Base-by-base conservation (phyloP, 2,329 filamentous ascomycete species). In the Plenodomus biglobosus region DNA sequence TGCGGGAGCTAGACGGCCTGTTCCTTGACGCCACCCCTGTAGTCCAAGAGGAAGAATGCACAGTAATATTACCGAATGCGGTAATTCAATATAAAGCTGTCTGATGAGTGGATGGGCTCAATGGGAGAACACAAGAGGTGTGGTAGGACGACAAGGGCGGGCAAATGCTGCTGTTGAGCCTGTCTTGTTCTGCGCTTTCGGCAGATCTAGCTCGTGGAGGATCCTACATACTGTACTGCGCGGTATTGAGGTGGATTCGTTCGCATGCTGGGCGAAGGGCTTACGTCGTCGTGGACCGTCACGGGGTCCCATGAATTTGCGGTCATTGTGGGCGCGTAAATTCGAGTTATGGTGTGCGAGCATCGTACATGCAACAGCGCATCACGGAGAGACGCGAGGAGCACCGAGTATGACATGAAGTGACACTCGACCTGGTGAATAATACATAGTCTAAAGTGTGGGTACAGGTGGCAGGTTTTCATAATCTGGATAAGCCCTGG, bases 281-380 rank as follows among this genome's bases (percentile, higher is more conserved):
- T n/a, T n/a, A n/a, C n/a, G n/a, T n/a, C n/a, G n/a, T n/a, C n/a
- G n/a, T n/a, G n/a, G n/a, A n/a, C 40, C 24, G 40, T 48, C 35
- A 55, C 46, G 42, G 47, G 40, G 46, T 38, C 44, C 18, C 44
- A 39, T 17, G 44, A 55, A 50, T 60, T 62, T 61, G 44, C 45
- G 41, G 52, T 41, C 54, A 49, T 58, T 56, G 48, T 57, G 59
- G 56, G 61, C 61, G 61, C 61, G 52, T 64, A 64, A 64, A 57
- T 51, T 46, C 30, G 40, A 40, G 44, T 48, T 57, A 59, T 62
- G 44, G 49, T 56, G 52, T 56, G n/a, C n/a, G 59, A 58, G 52
- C 36, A 51, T 60, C 53, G 48, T 47, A 55, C 52, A 48, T 55
- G 43, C 48, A 52, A 54, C 40, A 52, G 54, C 57, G 55, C 59